Conservation (phyloP, 768 basidiomycete species). For the Hygrophorus pudorinus region DNA sequence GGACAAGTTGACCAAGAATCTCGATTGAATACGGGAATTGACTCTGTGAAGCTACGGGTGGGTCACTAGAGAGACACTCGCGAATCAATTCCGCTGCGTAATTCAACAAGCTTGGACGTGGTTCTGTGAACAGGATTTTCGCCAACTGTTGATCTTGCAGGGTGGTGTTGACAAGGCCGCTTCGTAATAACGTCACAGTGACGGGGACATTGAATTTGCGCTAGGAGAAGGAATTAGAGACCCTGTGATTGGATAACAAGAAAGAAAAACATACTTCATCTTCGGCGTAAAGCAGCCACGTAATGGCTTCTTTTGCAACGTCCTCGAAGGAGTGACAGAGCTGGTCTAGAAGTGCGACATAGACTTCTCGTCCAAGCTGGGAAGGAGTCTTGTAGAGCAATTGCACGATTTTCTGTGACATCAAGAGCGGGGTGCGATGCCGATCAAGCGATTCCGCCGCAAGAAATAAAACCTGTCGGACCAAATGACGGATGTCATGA, state of each 20-base stretch:
- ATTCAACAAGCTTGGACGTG: slow-evolving; percentile 64
- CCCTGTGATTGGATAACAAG: not conserved
- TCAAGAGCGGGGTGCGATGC: slow-evolving; percentile 79
- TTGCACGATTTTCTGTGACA: slow-evolving; percentile 97
- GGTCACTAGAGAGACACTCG: slow-evolving; percentile 75
- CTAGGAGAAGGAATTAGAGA: slow-evolving; percentile 27
- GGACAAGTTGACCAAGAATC: slow-evolving; percentile 63
- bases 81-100: slow-evolving; percentile 80
- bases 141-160: slow-evolving; percentile 89
- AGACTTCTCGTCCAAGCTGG: slow-evolving; percentile 86
- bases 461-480: slow-evolving; percentile 74
- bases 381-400: slow-evolving; percentile 83
- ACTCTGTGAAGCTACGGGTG: slow-evolving; percentile 67
- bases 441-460: slow-evolving; percentile 73
- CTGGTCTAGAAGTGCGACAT: slow-evolving; percentile 80
- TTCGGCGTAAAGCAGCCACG: slow-evolving; percentile 93
- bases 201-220: slow-evolving; percentile 96
- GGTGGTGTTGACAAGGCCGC: slow-evolving; percentile 64
- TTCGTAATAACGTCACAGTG: slow-evolving; percentile 79
- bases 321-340: slow-evolving; percentile 85
- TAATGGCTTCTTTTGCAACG: slow-evolving; percentile 92
- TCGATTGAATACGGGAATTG: slow-evolving; percentile 80
- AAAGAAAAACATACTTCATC: slow-evolving; percentile 61
- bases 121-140: slow-evolving; percentile 70
- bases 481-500: slow-evolving; percentile 78